phyloP scores from a whole-genome alignment of 495 filamentous ascomycete genomes.

The Parachaetomium inaequale region DNA sequence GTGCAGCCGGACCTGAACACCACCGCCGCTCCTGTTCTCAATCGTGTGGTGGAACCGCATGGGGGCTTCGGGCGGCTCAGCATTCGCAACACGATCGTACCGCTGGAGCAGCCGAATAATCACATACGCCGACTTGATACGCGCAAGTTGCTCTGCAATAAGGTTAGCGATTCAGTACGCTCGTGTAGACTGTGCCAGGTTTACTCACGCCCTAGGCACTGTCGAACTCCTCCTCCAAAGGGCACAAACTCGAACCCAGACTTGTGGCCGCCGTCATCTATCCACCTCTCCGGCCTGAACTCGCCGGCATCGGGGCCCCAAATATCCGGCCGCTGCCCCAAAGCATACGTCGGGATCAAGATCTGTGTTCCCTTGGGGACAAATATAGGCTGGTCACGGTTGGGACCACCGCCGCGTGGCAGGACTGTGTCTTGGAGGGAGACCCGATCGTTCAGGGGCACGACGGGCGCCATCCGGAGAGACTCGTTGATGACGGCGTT shows the following conservation, averaged over 20 bases:
- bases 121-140: conserved; percentile 42
- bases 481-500: conserved; percentile 49
- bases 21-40: conserved; percentile 47
- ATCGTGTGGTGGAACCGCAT: conserved; percentile 45
- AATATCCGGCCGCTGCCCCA: conserved; percentile 37
- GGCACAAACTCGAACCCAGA: conserved; percentile 39
- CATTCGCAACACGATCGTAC: conserved; percentile 41
- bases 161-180: not conserved
- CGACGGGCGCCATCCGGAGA: conserved; percentile 36
- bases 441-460: conserved; percentile 43
- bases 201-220: conserved; percentile 31
- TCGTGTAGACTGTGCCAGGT: not conserved
- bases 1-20: conserved; percentile 40
- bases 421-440: conserved; percentile 47
- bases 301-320: conserved; percentile 34
- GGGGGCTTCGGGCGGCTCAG: conserved; percentile 32
- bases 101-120: conserved; percentile 44
- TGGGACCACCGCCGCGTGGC: conserved; percentile 43
- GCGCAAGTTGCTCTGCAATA: conserved; percentile 42
- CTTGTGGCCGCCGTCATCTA: conserved; percentile 28
- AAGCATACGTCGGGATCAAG: conserved; percentile 35
- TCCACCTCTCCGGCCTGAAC: conserved; percentile 35
- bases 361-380: conserved; percentile 37
- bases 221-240: conserved; percentile 25
- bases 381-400: conserved; percentile 20